Evolutionary conservation across 2,329 filamentous ascomycete species (phyloP), one percentile per base, ranked within the genome.

Genomic region (Graphiopsis chlorocephala): DNA sequence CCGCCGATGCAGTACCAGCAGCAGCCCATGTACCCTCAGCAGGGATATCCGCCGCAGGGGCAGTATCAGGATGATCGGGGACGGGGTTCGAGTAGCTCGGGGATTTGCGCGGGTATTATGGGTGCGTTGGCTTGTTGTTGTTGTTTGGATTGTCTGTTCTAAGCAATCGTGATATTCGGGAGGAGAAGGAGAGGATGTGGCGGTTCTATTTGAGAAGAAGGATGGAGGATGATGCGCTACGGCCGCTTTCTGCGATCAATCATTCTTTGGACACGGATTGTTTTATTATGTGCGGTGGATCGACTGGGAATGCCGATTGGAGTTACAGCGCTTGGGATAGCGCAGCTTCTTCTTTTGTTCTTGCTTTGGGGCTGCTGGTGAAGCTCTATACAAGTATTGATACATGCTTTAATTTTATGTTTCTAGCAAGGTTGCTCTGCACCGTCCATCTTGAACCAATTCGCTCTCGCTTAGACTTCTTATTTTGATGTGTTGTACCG

Each of bases 71-170:
- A 62, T 31, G 60, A 62, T 29, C 7, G 60, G 15, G 48, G 60
- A 11, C 71, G 72, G 2, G 68, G 71, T 14, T 60, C 65, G 45
- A 61, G 66, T n/a, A 71, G 69, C 6, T 69, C 62, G 11, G 81
- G 80, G 2, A 76, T 81, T 25, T 83, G 81, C 64, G 80, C 81
- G 1, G 81, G 80, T 72, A 73, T 83, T 17, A 71, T 81, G 69
- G 80, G 78, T 55, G 80, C 78, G 20, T 61, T 82, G 64, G 80
- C 81, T n/a, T 81, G 80, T 67, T 83, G 81, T 70, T 83, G 81
- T 70, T 83, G 81, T 72, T 76, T 82, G 74, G 80, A 82, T 73
- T 76, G 79, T 60, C 69, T 81, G 61, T 81, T 80, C 64, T 64
- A 64, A 25, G 45, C 17, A 64, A 25, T 31, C 17, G 12, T 6